A percentile compares a stretch with the other conserved stretches of the same genome.
Evolutionary conservation across 2,329 filamentous ascomycete genomes (phyloP).

Genomic region (Xylogone sp.): DNA sequence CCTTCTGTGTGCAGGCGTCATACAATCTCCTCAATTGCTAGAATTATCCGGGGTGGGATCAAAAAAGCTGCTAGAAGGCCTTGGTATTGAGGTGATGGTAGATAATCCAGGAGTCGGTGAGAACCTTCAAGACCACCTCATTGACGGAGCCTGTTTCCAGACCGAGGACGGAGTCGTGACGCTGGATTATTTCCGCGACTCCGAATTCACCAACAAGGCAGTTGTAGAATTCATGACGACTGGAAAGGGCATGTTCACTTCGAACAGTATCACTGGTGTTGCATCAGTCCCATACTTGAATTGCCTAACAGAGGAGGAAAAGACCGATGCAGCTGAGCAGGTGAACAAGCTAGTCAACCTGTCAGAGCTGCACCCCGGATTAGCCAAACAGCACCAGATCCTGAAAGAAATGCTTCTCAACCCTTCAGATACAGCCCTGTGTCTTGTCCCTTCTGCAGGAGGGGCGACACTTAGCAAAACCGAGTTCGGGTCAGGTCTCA

Average conservation of each 20-base stretch:
- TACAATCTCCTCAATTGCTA: slow-evolving; percentile 25
- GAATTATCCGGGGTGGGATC: slow-evolving; percentile 29
- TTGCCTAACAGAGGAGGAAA: not conserved
- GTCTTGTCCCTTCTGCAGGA: slow-evolving; percentile 32
- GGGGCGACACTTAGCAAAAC: slow-evolving; percentile 38
- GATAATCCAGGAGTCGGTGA: slow-evolving; percentile 19
- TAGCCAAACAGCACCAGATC: slow-evolving; percentile 40
- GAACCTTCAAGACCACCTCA: slow-evolving; percentile 19
- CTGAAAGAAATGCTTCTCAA: slow-evolving; percentile 42
- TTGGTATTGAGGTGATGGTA: slow-evolving; percentile 12
- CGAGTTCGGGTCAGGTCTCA: slow-evolving; percentile 75
- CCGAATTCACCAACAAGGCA: not conserved
- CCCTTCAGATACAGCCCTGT: slow-evolving; percentile 27
- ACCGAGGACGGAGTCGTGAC: slow-evolving; percentile 29
- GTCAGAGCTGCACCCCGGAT: not conserved
- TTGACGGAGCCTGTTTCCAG: slow-evolving; percentile 22
- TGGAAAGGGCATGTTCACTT: not conserved
- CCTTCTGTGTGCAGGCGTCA: slow-evolving; percentile 21
- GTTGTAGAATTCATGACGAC: not conserved
- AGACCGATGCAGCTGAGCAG: not conserved
- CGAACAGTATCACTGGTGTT: not conserved
- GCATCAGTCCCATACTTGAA: not conserved
- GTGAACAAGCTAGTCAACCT: not conserved
- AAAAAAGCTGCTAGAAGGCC: slow-evolving; percentile 7
- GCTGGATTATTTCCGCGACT: not conserved